phyloP scores from a whole-genome alignment of 2,329 filamentous ascomycete genomes.

The Fusarium lateritium region DNA sequence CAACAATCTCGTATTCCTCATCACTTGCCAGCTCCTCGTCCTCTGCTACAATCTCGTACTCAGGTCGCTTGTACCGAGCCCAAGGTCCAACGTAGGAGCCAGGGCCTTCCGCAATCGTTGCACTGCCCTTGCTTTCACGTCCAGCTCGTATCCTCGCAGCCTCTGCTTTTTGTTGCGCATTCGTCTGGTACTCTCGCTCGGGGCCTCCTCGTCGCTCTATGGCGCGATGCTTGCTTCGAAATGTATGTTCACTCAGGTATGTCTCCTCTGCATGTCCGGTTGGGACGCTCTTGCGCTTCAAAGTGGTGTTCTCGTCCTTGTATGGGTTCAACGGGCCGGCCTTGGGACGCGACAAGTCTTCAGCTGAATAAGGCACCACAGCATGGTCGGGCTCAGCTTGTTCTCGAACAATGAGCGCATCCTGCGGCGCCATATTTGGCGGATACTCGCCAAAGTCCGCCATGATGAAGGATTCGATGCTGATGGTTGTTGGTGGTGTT shows the following conservation, averaged over 20 bases:
- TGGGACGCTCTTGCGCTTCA: constrained; percentile 85
- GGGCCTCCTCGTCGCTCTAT: constrained; percentile 77
- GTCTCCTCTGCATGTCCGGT: constrained; percentile 93
- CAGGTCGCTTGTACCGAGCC: constrained; percentile 83
- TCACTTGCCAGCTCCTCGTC: constrained; percentile 83
- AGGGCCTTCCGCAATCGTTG: constrained; percentile 86
- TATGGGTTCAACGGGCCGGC: constrained; percentile 84
- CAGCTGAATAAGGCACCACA: constrained; percentile 77
- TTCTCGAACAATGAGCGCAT: constrained; percentile 72
- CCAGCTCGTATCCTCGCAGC: constrained; percentile 78
- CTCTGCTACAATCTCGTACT: constrained; percentile 81
- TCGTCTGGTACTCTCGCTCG: constrained; percentile 69
- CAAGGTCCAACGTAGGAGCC: constrained; percentile 94
- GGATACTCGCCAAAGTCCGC: constrained; percentile 74
- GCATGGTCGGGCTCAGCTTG: constrained; percentile 71
- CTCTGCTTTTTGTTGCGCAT: constrained; percentile 76
- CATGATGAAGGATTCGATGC: constrained; percentile 59
- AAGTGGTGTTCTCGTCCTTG: constrained; percentile 70
- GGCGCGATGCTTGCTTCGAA: constrained; percentile 88
- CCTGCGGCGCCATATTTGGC: constrained; percentile 75
- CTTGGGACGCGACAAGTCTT: constrained; percentile 76
- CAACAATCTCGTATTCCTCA: constrained; percentile 83
- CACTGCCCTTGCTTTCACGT: constrained; percentile 87
- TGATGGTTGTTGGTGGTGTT: constrained; percentile 9
- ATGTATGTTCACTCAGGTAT: constrained; percentile 90